A percentile compares a stretch with the other conserved stretches of the same genome.
phyloP scores from a whole-genome alignment of 2,329 filamentous ascomycete species.

The Emergomyces africanus region DNA sequence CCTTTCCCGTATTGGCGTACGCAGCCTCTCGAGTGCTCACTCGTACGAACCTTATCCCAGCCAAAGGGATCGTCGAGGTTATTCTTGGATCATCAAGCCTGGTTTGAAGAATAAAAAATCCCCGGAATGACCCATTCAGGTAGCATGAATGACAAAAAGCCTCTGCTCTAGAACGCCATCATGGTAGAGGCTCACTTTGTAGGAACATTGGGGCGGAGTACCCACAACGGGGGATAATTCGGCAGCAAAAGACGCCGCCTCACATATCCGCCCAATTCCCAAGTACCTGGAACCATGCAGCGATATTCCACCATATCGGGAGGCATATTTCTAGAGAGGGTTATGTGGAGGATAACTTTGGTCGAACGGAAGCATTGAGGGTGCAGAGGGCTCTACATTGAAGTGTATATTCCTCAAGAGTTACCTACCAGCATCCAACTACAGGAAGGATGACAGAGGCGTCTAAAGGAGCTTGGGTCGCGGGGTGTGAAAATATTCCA shows the following conservation, averaged over 20 bases:
- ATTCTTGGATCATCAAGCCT: neutral
- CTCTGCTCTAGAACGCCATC: neutral
- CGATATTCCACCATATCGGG: neutral
- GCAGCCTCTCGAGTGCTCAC: neutral
- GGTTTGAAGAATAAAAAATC: neutral
- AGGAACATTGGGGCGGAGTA: neutral
- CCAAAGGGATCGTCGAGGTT: neutral
- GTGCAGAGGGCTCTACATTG: neutral
- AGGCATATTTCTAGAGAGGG: neutral
- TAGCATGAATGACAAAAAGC: neutral
- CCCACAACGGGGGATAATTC: neutral
- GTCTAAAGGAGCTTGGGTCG: neutral
- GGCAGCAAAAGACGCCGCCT: neutral
- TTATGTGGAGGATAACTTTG: neutral
- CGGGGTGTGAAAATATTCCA: neutral
- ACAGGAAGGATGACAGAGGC: neutral
- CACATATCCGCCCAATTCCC: neutral
- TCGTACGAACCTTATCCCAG: neutral
- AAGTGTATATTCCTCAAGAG: neutral
- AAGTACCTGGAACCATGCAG: neutral
- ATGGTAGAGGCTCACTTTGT: neutral
- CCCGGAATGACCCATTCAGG: neutral
- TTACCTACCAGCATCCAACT: neutral
- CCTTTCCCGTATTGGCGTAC: neutral
- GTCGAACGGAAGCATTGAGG: neutral